These are phyloP conservation scores for Strobilomyces confusus DNA, from an alignment of 768 basidiomycete genomes.

Conservation along the genomic window DNA sequence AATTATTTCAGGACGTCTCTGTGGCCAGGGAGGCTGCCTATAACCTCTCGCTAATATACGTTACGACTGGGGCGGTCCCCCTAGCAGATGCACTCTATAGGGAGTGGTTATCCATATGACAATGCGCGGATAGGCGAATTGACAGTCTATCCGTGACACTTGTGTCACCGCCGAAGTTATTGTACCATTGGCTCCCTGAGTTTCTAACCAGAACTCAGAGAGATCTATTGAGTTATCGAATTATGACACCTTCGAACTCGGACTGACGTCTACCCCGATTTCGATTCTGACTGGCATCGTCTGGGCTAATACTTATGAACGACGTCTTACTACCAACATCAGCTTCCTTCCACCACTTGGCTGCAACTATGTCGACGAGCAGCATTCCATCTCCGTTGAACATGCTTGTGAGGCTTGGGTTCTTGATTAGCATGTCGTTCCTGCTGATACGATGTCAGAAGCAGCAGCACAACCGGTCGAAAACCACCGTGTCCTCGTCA, in stretches of 20 bases:
- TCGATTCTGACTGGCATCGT: background rate
- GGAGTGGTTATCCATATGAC: constrained; percentile 77
- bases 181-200: background rate
- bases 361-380: background rate
- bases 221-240: background rate
- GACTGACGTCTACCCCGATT: constrained; percentile 4
- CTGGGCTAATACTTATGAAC: background rate
- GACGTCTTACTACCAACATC: background rate
- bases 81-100: constrained; percentile 68
- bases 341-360: background rate
- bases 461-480: constrained; percentile 2
- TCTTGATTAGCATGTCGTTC: background rate
- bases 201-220: background rate
- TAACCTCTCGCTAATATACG: constrained; percentile 80
- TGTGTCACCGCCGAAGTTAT: background rate
- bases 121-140: background rate
- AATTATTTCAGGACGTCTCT: constrained; percentile 1
- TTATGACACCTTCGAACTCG: background rate
- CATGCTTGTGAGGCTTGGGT: background rate
- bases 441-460: background rate
- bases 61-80: constrained; percentile 68
- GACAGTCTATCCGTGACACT: background rate
- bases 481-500: constrained; percentile 12
- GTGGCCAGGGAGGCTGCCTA: constrained; percentile 15
- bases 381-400: background rate